phyloP scores from a whole-genome alignment of 2,329 filamentous ascomycete species.

The Phialophora macrospora region DNA sequence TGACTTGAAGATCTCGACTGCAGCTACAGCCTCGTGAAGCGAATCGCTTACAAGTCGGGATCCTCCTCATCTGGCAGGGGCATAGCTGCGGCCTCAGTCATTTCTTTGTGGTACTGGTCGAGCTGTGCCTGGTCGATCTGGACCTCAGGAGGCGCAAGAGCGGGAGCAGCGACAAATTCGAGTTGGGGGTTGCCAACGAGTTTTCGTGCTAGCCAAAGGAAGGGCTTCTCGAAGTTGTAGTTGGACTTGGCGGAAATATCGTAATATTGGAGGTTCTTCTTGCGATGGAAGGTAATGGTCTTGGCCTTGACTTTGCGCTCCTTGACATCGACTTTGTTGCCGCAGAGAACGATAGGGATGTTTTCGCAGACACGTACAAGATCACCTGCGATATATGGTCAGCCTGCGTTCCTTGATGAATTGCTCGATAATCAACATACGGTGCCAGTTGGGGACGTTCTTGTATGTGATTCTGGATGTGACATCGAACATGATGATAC shows the following conservation, averaged over 20 bases:
- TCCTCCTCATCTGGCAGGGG: conserved; percentile 96
- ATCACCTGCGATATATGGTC: conserved; percentile 67
- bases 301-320: conserved; percentile 99
- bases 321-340: conserved; percentile 99
- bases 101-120: conserved; percentile 83
- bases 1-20: conserved; percentile 8
- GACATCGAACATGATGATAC: conserved; percentile 99
- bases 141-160: conserved; percentile 91
- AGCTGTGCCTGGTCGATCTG: conserved; percentile 83
- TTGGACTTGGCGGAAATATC: conserved; percentile 99
- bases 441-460: conserved; percentile 99
- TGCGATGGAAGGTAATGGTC: conserved; percentile 99
- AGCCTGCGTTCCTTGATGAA: conserved; percentile 14
- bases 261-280: conserved; percentile 99
- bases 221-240: conserved; percentile 99
- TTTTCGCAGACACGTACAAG: conserved; percentile 99
- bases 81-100: conserved; percentile 76
- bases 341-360: conserved; percentile 96
- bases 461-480: conserved; percentile 99
- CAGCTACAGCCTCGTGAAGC: neutral
- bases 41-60: conserved; percentile 57
- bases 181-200: conserved; percentile 89
- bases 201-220: conserved; percentile 99
- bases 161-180: conserved; percentile 96
- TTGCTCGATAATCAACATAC: conserved; percentile 63